Conservation (phyloP, 2,329 filamentous ascomycete genomes). For the Sordariomycetes sp. region DNA sequence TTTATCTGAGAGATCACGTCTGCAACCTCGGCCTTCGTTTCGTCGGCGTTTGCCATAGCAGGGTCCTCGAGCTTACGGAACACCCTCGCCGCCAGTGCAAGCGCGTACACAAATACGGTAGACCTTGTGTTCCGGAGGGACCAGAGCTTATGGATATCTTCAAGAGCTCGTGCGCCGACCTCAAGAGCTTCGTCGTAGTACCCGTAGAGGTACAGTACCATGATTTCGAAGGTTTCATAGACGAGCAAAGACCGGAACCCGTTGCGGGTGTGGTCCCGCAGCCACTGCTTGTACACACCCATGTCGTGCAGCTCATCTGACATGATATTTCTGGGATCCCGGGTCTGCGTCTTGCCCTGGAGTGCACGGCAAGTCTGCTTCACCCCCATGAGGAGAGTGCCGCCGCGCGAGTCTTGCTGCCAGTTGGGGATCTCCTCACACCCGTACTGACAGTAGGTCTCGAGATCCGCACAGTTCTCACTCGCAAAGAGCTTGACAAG, state of each 20-base stretch:
- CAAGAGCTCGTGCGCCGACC: slow-evolving; percentile 38
- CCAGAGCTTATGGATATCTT: slow-evolving; percentile 41
- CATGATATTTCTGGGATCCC: slow-evolving; percentile 45
- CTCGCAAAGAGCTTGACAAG: slow-evolving; percentile 59
- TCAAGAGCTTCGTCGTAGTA: slow-evolving; percentile 50
- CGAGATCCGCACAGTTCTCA: slow-evolving; percentile 58
- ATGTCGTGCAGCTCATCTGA: slow-evolving; percentile 57
- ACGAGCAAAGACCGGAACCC: slow-evolving; percentile 54
- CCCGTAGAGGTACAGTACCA: slow-evolving; percentile 52
- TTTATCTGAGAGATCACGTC: slow-evolving; percentile 42
- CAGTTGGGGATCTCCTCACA: slow-evolving; percentile 65
- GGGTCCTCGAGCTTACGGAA: slow-evolving; percentile 38
- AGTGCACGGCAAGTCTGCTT: slow-evolving; percentile 59
- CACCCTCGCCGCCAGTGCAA: slow-evolving; percentile 42
- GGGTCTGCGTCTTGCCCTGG: slow-evolving; percentile 58
- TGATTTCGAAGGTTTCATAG: slow-evolving; percentile 57
- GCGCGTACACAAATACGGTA: slow-evolving; percentile 48
- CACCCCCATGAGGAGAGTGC: slow-evolving; percentile 55
- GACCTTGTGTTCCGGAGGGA: slow-evolving; percentile 47
- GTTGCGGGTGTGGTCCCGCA: slow-evolving; percentile 38
- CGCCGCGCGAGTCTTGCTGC: slow-evolving; percentile 60
- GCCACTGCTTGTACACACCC: slow-evolving; percentile 47
- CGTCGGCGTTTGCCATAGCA: slow-evolving; percentile 9
- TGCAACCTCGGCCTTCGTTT: slow-evolving; percentile 23
- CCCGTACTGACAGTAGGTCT: slow-evolving; percentile 60